phyloP scores from a whole-genome alignment of 768 basidiomycete genomes.

The Mycena rosella region DNA sequence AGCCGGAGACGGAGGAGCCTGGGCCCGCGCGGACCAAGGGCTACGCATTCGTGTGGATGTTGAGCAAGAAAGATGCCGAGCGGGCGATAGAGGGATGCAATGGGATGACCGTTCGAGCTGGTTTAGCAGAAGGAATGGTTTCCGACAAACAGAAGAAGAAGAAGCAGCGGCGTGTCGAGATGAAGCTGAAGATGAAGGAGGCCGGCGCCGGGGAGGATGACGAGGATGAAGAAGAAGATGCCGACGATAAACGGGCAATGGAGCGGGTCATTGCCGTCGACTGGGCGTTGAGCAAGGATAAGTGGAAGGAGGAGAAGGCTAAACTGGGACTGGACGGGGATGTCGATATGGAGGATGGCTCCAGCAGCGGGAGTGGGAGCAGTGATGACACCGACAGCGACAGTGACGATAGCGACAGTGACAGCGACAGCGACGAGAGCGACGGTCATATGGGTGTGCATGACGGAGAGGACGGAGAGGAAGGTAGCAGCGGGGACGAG shows the following conservation, averaged over 20 bases:
- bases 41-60: conserved; percentile 97
- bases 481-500: conserved; percentile 54
- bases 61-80: conserved; percentile 88
- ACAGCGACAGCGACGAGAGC: conserved; percentile 52
- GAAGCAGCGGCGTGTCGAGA: conserved; percentile 69
- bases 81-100: conserved; percentile 84
- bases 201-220: conserved; percentile 42
- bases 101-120: conserved; percentile 75
- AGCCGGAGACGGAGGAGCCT: conserved; percentile 46
- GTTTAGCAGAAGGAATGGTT: conserved; percentile 67
- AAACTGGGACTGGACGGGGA: conserved; percentile 61
- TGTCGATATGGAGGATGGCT: conserved; percentile 52
- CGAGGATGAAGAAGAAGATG: conserved; percentile 51
- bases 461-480: conserved; percentile 42
- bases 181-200: conserved; percentile 55
- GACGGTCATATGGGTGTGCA: conserved; percentile 62
- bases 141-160: conserved; percentile 77
- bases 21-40: conserved; percentile 67
- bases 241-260: conserved; percentile 50
- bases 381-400: conserved; percentile 42
- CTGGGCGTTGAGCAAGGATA: conserved; percentile 95
- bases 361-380: conserved; percentile 46
- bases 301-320: conserved; percentile 86
- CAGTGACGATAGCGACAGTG: conserved; percentile 46
- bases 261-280: conserved; percentile 90